A percentile compares a stretch with the other conserved stretches of the same genome.
These are phyloP conservation scores for Backusella parvicylindrica DNA, from an alignment of 192 early-diverging fungal species.

Conservation along the genomic window DNA sequence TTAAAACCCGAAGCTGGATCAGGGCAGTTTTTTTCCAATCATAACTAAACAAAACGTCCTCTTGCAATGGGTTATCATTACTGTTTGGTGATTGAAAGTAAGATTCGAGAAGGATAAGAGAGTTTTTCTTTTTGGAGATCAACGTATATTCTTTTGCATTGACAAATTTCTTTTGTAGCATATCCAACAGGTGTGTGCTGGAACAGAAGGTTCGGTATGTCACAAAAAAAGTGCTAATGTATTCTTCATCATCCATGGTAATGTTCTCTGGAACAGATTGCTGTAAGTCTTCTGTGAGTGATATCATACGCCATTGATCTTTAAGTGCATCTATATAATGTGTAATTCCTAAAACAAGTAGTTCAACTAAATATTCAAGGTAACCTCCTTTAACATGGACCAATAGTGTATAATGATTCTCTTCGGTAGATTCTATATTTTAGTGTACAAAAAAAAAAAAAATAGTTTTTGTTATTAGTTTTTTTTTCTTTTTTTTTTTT, in stretches of 20 bases:
- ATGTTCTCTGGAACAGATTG: slow-evolving; percentile 10
- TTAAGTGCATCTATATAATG: neutral
- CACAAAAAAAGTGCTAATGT: slow-evolving; percentile 55
- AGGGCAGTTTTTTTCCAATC: slow-evolving; percentile 35
- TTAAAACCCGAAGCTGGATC: slow-evolving; percentile 44
- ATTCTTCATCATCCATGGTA: slow-evolving; percentile 36
- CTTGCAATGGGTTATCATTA: neutral
- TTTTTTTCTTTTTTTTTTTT: neutral
- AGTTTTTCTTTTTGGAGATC: neutral
- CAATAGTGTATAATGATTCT: neutral
- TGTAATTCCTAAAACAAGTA: slow-evolving; percentile 54
- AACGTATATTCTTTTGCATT: slow-evolving; percentile 27
- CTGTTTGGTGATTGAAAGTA: slow-evolving; percentile 1
- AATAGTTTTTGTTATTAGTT: neutral
- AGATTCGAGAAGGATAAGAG: neutral
- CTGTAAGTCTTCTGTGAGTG: neutral
- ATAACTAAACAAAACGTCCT: neutral
- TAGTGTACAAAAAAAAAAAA: neutral
- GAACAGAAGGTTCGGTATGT: slow-evolving; percentile 65
- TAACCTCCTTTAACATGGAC: slow-evolving; percentile 66
- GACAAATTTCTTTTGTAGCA: slow-evolving; percentile 35
- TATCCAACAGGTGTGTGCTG: slow-evolving; percentile 33
- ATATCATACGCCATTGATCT: slow-evolving; percentile 17
- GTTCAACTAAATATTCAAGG: slow-evolving; percentile 49
- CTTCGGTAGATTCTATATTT: neutral